Base-by-base conservation (phyloP, 2,329 filamentous ascomycete species). In the Aurifilum marmelostoma region DNA sequence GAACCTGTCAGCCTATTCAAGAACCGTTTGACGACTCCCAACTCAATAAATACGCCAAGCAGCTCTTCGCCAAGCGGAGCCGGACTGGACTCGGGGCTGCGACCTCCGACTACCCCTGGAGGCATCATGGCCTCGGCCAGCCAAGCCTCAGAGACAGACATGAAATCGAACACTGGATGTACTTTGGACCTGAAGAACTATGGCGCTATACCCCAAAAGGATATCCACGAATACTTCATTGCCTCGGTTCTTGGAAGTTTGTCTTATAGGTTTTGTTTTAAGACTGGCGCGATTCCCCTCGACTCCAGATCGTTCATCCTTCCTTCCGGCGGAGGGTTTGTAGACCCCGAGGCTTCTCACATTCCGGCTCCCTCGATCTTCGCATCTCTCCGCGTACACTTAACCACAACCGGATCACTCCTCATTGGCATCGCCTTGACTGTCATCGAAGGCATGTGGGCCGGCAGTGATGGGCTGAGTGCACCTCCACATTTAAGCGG, bases 371-470 rank as follows among this genome's bases (percentile, higher is more conserved):
- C 75, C 11, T 77, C 84, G 2, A 76, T 86, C 29, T 70, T 80
- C 3, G 86, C 83, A 2, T 87, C 84, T 8, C 81, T 89, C 21
- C 82, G 83, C 62, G 80, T 84, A 11, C 86, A 87, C 71, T 75
- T 89, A 64, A 88, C 87, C 7, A 88, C 85, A 1, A 85, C 84
- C 0, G 87, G 87, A 2, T 81, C 82, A 14, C 78, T 89, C 9
- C 76, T 88, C 18, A 78, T 88, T 34, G 82, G 81, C 56, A 74
- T 89, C 34, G 80, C 79, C 52, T 80, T 87, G 63, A 81, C 83
- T 3, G 75, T 80, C 52, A 83, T 85, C 56, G 78, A 81, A 50
- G 85, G 83, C 8, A 76, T 89, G 52, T 75, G 82, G 18, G 81
- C 80, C 1, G 77, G 84, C 27, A 82, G 84, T 21, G 83, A 87